Evolutionary conservation across 176 grass and related monocot genomes (phyloP).

Genomic region (Eleusine indica): DNA sequence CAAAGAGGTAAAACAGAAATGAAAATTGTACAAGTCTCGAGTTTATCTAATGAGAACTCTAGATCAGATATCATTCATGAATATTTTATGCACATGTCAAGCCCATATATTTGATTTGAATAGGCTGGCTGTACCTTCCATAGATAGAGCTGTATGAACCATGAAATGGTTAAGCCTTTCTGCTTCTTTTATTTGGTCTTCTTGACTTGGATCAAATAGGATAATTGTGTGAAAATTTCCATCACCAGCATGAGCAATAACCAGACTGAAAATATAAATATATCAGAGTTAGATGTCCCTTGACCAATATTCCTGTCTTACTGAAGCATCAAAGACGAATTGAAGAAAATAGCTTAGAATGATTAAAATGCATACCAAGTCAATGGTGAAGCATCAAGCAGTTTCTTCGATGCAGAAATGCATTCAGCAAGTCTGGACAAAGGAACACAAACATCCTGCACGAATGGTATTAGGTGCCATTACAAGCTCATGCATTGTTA

Average conservation of each 20-base stretch:
- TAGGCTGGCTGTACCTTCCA: conserved; percentile 70
- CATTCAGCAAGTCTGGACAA: conserved; percentile 96
- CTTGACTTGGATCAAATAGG: conserved; percentile 82
- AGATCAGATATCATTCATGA: background rate
- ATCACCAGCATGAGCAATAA: conserved; percentile 95
- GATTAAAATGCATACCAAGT: conserved; percentile 67
- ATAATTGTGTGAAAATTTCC: conserved; percentile 99
- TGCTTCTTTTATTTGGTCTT: conserved; percentile 76
- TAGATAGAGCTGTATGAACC: conserved; percentile 88
- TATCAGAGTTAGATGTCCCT: conserved; percentile 37
- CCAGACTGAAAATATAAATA: conserved; percentile 52
- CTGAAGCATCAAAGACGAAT: background rate
- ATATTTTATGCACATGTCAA: background rate
- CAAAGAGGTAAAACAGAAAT: background rate
- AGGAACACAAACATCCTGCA: conserved; percentile 94
- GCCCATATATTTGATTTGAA: background rate
- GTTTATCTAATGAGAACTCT: background rate
- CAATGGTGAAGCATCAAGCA: conserved; percentile 86
- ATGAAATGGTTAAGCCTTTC: conserved; percentile 96
- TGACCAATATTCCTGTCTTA: conserved; percentile 21
- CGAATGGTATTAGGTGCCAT: conserved; percentile 25
- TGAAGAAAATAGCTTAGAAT: conserved; percentile 10
- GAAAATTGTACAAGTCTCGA: background rate
- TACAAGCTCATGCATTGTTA: conserved; percentile 31
- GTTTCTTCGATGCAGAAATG: conserved; percentile 82